phyloP scores from a whole-genome alignment of 805 yeast genomes.

The Kodamaea kakaduensis region DNA sequence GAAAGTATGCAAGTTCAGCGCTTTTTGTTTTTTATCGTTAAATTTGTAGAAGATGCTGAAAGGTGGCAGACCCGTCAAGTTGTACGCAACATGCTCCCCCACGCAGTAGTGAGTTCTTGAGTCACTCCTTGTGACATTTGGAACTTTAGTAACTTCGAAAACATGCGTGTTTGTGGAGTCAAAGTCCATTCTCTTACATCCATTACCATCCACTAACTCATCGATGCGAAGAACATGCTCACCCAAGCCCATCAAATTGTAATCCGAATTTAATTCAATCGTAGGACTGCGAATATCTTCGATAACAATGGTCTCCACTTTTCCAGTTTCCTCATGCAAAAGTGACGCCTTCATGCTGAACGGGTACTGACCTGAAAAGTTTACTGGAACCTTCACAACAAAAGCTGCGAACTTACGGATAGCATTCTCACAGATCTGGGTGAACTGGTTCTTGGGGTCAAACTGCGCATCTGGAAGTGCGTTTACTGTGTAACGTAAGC shows the following conservation, averaged over 20 bases:
- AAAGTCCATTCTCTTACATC: conserved; percentile 54
- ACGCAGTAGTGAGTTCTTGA: conserved; percentile 64
- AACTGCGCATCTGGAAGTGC: conserved; percentile 61
- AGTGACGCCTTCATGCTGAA: conserved; percentile 55
- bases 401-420: conserved; percentile 20
- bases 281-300: conserved; percentile 35
- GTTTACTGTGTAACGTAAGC: conserved; percentile 42
- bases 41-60: conserved; percentile 72
- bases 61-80: conserved; percentile 76
- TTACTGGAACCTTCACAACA: conserved; percentile 44
- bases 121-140: conserved; percentile 48
- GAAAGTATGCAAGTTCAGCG: conserved; percentile 46
- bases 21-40: conserved; percentile 55
- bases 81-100: conserved; percentile 81
- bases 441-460: conserved; percentile 41
- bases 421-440: conserved; percentile 44
- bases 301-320: conserved; percentile 44
- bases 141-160: conserved; percentile 71
- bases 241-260: conserved; percentile 57
- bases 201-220: conserved; percentile 61
- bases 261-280: conserved; percentile 28
- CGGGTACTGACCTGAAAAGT: conserved; percentile 59
- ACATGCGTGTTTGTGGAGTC: conserved; percentile 36
- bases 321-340: conserved; percentile 57
- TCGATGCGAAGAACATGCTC: conserved; percentile 58